A percentile compares a stretch with the other conserved stretches of the same genome.
Conservation (phyloP, 208 protist species). For the Novymonas esmeraldas region DNA sequence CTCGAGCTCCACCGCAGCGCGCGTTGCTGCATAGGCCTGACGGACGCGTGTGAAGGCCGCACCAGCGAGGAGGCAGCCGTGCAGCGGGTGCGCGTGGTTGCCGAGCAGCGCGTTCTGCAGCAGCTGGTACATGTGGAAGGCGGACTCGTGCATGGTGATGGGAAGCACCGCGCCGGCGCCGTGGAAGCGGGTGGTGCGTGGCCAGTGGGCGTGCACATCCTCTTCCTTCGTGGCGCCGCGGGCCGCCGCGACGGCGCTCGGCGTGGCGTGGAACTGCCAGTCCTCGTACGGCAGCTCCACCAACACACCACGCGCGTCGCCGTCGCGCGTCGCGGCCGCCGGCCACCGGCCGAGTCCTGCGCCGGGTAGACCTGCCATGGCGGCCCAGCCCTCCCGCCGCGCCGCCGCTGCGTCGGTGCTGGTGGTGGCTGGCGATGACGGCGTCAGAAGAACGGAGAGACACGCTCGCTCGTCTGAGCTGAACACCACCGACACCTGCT, state of each 20-base stretch:
- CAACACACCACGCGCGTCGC: no score
- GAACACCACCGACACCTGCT: constrained; percentile 15
- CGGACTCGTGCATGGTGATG: constrained; percentile 8
- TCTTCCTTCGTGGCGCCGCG: constrained; percentile 87
- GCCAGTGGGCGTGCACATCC: constrained; percentile 94
- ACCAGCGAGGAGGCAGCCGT: constrained; percentile 15
- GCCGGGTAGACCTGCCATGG: no score
- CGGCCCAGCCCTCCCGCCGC: background rate
- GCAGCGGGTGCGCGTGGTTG: constrained; percentile 3
- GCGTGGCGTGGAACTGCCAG: constrained; percentile 22
- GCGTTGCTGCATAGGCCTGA: constrained; percentile 10
- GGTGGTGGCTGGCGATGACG: no score
- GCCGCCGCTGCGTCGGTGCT: background rate
- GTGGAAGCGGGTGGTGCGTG: constrained; percentile 20
- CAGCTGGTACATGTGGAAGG: constrained; percentile 23
- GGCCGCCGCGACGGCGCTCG: constrained; percentile 88
- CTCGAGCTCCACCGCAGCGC: constrained; percentile 15
- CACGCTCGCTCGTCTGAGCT: constrained; percentile 20
- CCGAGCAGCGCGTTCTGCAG: constrained; percentile 18
- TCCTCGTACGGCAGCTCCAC: constrained; percentile 22
- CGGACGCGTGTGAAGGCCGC: constrained; percentile 14
- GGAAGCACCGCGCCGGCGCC: constrained; percentile 9
- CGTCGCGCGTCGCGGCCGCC: no score
- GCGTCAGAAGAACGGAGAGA: background rate
- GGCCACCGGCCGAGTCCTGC: no score